Percentiles rank a stretch among this genome's conserved stretches.
These are phyloP conservation scores for Ensete glaucum DNA, from an alignment of 176 grass and related monocot species.

Conservation along the genomic window DNA sequence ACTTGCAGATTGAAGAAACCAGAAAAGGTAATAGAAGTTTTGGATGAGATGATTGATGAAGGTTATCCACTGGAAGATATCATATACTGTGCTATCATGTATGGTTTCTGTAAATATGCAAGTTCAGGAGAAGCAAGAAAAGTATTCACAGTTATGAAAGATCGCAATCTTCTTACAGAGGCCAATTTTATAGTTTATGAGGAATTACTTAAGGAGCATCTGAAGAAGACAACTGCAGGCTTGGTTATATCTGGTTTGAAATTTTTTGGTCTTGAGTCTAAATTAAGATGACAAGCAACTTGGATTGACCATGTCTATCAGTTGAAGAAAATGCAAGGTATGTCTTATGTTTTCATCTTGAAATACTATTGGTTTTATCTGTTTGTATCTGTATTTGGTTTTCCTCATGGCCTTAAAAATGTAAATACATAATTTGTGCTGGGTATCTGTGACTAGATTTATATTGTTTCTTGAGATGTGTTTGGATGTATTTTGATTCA, in stretches of 20 bases:
- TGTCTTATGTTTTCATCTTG: neutral
- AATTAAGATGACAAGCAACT: conserved; percentile 47
- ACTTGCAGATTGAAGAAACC: conserved; percentile 55
- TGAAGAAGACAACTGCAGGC: conserved; percentile 68
- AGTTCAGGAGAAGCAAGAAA: conserved; percentile 71
- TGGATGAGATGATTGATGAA: conserved; percentile 78
- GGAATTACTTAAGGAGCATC: conserved; percentile 75
- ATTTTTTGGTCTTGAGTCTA: conserved; percentile 67
- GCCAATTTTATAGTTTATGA: conserved; percentile 71
- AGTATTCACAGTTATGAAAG: conserved; percentile 59
- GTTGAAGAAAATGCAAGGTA: conserved; percentile 3
- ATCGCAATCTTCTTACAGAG: conserved; percentile 51
- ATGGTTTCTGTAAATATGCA: conserved; percentile 93
- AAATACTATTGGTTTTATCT: no score
- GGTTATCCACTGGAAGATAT: conserved; percentile 58
- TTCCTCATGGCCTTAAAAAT: no score
- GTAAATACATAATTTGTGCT: no score
- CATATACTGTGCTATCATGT: conserved; percentile 65
- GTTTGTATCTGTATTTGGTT: no score
- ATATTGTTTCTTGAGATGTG: no score
- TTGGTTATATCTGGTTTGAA: conserved; percentile 92
- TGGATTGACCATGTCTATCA: conserved; percentile 29
- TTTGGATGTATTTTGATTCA: no score
- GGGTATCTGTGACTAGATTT: no score
- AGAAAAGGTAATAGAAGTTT: conserved; percentile 53